Evolutionary conservation across 1,284 basidiomycete species (phyloP).

Genomic region (Ganoderma leucocontextum): DNA sequence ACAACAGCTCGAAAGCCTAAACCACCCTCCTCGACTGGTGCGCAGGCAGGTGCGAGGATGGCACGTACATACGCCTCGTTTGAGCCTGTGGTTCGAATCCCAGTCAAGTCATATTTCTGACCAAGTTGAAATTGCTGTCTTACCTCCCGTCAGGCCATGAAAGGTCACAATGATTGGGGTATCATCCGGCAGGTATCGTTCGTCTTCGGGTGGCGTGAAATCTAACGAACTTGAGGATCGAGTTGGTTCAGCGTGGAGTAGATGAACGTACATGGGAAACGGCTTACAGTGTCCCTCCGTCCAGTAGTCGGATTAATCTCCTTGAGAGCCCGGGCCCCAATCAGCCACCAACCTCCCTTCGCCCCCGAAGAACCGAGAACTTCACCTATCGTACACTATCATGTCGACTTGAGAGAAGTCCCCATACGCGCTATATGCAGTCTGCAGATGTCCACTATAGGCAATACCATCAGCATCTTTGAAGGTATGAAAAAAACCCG

Average conservation of each 20-base stretch:
- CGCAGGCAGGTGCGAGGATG: conserved; percentile 74
- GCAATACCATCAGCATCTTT: background rate
- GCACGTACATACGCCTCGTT: conserved; percentile 89
- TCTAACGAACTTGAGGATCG: conserved; percentile 65
- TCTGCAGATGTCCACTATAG: conserved; percentile 76
- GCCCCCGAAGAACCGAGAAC: too few species aligned
- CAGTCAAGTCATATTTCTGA: background rate
- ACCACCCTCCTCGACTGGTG: conserved; percentile 49
- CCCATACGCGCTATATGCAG: conserved; percentile 68
- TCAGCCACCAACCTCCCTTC: too few species aligned
- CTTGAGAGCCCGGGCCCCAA: conserved; percentile 39
- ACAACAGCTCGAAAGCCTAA: too few species aligned
- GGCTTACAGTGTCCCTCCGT: conserved; percentile 73
- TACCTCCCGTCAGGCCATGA: conserved; percentile 74
- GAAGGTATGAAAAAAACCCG: background rate
- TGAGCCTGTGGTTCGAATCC: conserved; percentile 58
- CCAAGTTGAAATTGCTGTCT: background rate
- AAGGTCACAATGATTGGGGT: conserved; percentile 84
- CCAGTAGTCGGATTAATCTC: conserved; percentile 62
- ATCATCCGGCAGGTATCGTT: conserved; percentile 60
- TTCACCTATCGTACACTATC: conserved; percentile 71
- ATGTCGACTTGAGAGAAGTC: conserved; percentile 77
- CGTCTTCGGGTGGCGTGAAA: conserved; percentile 65
- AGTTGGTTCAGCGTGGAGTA: background rate
- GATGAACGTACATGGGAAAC: background rate